Evolutionary conservation across 441 rosid species (phyloP).

Genomic region (Erodium texanum): DNA sequence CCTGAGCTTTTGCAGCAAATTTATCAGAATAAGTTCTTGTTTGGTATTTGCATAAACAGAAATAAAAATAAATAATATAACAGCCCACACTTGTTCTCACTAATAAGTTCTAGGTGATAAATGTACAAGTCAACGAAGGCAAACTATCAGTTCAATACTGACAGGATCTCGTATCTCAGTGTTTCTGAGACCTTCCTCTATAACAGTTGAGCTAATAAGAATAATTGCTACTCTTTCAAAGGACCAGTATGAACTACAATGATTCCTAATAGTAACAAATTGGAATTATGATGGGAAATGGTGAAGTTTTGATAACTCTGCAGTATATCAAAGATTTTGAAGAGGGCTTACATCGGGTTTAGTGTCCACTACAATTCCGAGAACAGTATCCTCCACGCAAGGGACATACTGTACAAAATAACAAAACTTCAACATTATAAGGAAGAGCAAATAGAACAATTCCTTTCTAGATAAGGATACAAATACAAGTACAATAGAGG

Average conservation of each 20-base stretch:
- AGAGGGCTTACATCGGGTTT: constrained; percentile 66
- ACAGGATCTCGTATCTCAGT: neutral
- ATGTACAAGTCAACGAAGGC: neutral
- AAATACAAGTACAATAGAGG: too few relatives aligned
- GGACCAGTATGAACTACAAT: too few relatives aligned
- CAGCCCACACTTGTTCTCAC: neutral
- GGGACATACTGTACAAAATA: constrained; percentile 56
- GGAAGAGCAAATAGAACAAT: neutral
- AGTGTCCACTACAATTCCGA: constrained; percentile 73
- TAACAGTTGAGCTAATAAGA: neutral
- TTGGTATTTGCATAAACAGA: neutral
- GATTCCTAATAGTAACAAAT: too few relatives aligned
- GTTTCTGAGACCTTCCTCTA: neutral
- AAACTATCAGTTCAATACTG: neutral
- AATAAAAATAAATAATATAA: neutral
- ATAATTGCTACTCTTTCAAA: too few relatives aligned
- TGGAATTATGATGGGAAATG: too few relatives aligned
- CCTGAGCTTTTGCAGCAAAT: neutral
- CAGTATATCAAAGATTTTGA: constrained; percentile 7
- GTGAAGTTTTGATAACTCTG: neutral
- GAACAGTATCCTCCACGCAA: constrained; percentile 57
- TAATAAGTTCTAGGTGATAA: neutral
- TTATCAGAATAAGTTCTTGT: neutral
- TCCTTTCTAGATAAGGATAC: neutral
- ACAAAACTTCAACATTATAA: constrained; percentile 13